Conservation (phyloP, 192 early-diverging fungal species). For the Coemansia sp. region DNA sequence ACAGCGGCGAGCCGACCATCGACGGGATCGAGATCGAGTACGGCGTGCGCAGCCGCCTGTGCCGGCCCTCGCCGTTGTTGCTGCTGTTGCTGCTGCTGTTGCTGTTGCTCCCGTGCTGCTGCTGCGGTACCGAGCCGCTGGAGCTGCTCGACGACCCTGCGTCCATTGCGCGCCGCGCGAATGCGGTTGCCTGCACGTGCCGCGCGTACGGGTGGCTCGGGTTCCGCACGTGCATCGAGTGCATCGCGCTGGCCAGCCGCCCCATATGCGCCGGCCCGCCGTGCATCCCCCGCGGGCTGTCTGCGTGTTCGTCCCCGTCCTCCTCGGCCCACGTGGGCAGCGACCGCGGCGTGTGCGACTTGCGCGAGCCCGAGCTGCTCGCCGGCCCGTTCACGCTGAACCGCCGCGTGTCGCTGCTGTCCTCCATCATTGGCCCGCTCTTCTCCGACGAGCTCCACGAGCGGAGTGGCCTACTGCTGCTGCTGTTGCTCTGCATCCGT, state of each 20-base stretch:
- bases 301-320: slow-evolving; percentile 31
- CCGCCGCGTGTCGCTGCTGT: slow-evolving; percentile 16
- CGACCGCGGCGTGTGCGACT: slow-evolving; percentile 29
- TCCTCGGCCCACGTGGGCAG: slow-evolving; percentile 51
- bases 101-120: slow-evolving; percentile 4
- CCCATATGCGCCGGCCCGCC: background rate
- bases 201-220: background rate
- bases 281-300: background rate
- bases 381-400: slow-evolving; percentile 41
- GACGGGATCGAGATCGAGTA: slow-evolving; percentile 51
- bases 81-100: slow-evolving; percentile 14
- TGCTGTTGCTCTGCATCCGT: slow-evolving; percentile 3
- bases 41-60: slow-evolving; percentile 32
- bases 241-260: background rate
- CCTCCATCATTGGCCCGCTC: slow-evolving; percentile 17
- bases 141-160: slow-evolving; percentile 32
- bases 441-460: slow-evolving; percentile 54
- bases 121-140: slow-evolving; percentile 8
- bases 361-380: slow-evolving; percentile 29
- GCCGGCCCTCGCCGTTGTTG: slow-evolving; percentile 4
- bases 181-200: background rate
- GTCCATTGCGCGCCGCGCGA: slow-evolving; percentile 15
- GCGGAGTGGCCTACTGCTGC: slow-evolving; percentile 24
- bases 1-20: slow-evolving; percentile 11
- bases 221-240: background rate